Base-by-base conservation (phyloP, 441 rosid genomes). In the Jatropha multifida region DNA sequence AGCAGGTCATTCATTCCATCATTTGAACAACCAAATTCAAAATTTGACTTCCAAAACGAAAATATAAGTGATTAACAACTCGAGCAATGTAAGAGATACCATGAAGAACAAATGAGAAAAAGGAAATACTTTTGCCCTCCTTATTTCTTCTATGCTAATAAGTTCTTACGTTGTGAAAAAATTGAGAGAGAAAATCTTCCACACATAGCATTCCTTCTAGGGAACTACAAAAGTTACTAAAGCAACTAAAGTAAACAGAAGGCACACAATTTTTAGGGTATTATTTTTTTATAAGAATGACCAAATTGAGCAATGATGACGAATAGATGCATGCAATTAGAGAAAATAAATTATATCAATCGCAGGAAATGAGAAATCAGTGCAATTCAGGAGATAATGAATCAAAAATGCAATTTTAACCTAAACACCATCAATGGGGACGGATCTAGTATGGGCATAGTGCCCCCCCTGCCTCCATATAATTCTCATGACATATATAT, bases 11-110 rank as follows among this genome's bases (percentile, higher is more conserved):
- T 14, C 2, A 71, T 44, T 58, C 74, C 26, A 55, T 54, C 15
- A 52, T 52, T 58, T 37, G 13, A 41, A 69, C 26, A 32, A 52
- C 48, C 48, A 62, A 20, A 55, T 62, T 72, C 68, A 72, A 18
- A 61, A 15, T 26, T 42, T 42, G 42, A 60, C 67, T 44, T 60
- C 38, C 41, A 44, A 56, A 65, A 15, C 12, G 13, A 32, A 73
- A 10, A 23, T 20, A 15, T 42, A 44, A 38, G 37, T 2, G 26
- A 48, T 68, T 2, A 63, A 15, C 69, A 65, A 12, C 41, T 49
- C 4, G 7, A 52, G 7, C n/a, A 49, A 37, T 27, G n/a, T 54
- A 48, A 68, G 3, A 68, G 71, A 49, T 48, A 68, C 12, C 5
- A 17, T 32, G 23, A 49, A 49, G 40, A 48, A 48, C 27, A 4